phyloP scores from a whole-genome alignment of 1,284 basidiomycete genomes.

The Cryptococcus sp. region DNA sequence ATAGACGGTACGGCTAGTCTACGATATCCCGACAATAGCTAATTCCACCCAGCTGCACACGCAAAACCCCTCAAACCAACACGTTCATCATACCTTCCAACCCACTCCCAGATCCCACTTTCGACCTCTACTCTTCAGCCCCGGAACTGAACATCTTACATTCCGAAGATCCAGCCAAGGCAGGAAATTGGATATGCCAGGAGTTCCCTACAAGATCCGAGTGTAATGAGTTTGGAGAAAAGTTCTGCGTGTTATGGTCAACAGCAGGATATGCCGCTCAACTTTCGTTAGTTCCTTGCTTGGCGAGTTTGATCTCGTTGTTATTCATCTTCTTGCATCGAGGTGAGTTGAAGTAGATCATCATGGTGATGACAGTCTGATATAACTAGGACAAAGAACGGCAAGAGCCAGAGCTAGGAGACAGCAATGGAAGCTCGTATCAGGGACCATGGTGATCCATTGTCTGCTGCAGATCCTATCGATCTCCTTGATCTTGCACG shows the following conservation, averaged over 20 bases:
- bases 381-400: constrained; percentile 32
- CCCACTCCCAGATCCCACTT: constrained; percentile 17
- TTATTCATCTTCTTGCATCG: constrained; percentile 47
- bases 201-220: constrained; percentile 44
- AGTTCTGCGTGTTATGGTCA: constrained; percentile 42
- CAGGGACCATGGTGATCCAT: constrained; percentile 43
- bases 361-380: too few relatives aligned
- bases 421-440: constrained; percentile 48
- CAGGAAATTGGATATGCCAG: constrained; percentile 38
- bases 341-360: constrained; percentile 12
- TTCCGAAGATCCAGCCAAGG: constrained; percentile 1
- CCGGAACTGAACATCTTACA: not conserved
- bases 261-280: constrained; percentile 45
- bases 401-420: constrained; percentile 42
- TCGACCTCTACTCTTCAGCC: not conserved
- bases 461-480: constrained; percentile 38
- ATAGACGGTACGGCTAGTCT: constrained; percentile 25
- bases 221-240: constrained; percentile 43
- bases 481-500: constrained; percentile 39
- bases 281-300: constrained; percentile 43
- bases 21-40: not conserved
- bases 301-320: constrained; percentile 39
- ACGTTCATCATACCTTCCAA: constrained; percentile 29
- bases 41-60: constrained; percentile 32
- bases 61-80: constrained; percentile 24